Evolutionary conservation across 1,284 basidiomycete genomes (phyloP), one percentile per base, ranked within the genome.

Genomic region (Coriolopsis trogii): DNA sequence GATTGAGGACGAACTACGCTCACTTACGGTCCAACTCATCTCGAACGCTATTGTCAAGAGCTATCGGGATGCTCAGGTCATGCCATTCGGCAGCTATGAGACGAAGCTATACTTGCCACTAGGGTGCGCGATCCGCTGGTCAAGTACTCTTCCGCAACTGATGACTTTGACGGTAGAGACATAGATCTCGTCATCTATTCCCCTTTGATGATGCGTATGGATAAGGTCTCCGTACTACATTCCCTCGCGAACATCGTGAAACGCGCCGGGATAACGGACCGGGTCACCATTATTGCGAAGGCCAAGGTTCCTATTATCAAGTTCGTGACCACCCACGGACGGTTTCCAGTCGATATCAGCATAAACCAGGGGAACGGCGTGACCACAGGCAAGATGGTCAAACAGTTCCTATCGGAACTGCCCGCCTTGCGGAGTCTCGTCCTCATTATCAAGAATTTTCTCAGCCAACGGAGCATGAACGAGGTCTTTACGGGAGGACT

Each of bases 401-500:
- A 87, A 51, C 82, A 84, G 3, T 95, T 95, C 68, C 75, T 97
- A 24, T 73, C 77, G 38, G 78, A 89, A 46, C 77, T 93, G 65
- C 84, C 85, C 25, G 92, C 91, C 0, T 73, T 96, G 10, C 85
- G 90, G 24, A 82, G 82, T 51, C 83, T 98, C 29, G 86, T 95
- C 23, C 74, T 98, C 65, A 83, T 96, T 55, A 85, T 91, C 63
- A 99, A 99, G 72, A 83, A 89, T 4, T 96, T 98, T 69, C 78
- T 99, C 49, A 83, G 81, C 58, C 93, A 98, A 67, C 78, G 96
- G 31, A 86, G 84, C 23, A 93, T 98, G 93, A 98, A 98, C 69
- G 96, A 99, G 70, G 96, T 98, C 12, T 98, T 89, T 69, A 92
- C 90, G 0, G 96, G 97, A 9, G 96, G 97, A 0, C 71, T 99